Base-by-base conservation (phyloP, 176 grass and related monocot species). In the Musa schizocarpa region DNA sequence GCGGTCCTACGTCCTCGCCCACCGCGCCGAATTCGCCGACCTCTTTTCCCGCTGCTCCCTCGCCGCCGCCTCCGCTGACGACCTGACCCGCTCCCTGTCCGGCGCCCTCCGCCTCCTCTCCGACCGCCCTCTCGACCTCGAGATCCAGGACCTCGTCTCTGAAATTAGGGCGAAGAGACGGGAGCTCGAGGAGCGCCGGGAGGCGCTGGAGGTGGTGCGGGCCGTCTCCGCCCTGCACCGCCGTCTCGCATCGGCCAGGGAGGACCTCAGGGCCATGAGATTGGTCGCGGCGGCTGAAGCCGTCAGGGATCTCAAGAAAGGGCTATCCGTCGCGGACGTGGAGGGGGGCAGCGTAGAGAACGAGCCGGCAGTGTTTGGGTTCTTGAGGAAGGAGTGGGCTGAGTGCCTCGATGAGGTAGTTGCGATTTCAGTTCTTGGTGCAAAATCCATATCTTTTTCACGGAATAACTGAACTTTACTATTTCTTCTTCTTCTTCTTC, bases 321-420 rank as follows among this genome's bases (percentile, higher is more conserved):
- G 78, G 23, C 74, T 89, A 54, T 69, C 76, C 63, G 50, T 72
- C 53, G 43, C 49, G 26, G 70, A 86, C 51, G 74, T 58, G 52
- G 24, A 13, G 74, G 90, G 78, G 9, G 34, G 20, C 13, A 27
- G 20, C 14, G 19, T 11, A 12, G 69, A 22, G 21, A 7, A 24
- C 22, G 90, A 89, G 8, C 90, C 86, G 1, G 74, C 83, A 8
- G 94, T 98, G 23, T 98, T 82, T 67, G 86, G 85, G 65, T 77
- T 91, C 64, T 87, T 98, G 62, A 84, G 84, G 64, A 83, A 74
- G 11, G 90, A 98, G 59, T 98, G 83, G 88, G 79, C 81, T 72
- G 82, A 86, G 29, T 92, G 89, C 70, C 75, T 98, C 1, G 90
- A 98, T 10, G 86, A 91, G 88, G 94, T 93, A 67, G 81, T 13